phyloP scores from a whole-genome alignment of 2,329 filamentous ascomycete genomes.

The Colletotrichum truncatum region DNA sequence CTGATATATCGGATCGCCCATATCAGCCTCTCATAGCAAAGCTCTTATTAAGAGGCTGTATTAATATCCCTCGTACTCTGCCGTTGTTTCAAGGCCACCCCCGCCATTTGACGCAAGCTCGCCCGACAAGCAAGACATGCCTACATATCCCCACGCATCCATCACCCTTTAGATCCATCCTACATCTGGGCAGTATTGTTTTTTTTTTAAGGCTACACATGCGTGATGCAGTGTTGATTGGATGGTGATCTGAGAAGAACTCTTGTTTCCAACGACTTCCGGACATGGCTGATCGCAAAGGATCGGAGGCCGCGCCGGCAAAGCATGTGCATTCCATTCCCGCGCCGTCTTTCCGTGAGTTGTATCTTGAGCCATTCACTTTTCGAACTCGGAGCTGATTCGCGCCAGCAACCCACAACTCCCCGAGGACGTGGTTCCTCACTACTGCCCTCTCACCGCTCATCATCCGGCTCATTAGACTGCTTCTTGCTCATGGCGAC shows the following conservation, averaged over 20 bases:
- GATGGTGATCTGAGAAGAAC: not conserved
- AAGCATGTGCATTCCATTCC: constrained; percentile 47
- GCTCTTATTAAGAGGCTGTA: constrained; percentile 17
- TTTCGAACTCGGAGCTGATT: constrained; percentile 29
- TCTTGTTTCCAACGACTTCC: not conserved
- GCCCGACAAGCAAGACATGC: not conserved
- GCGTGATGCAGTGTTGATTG: constrained; percentile 1
- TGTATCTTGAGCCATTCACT: constrained; percentile 39
- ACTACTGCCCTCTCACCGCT: constrained; percentile 88
- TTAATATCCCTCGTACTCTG: constrained; percentile 10
- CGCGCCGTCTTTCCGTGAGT: constrained; percentile 62
- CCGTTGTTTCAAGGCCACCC: constrained; percentile 3
- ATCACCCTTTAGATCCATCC: not conserved
- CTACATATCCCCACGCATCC: constrained; percentile 6
- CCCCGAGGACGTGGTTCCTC: constrained; percentile 91
- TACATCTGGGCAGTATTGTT: not conserved
- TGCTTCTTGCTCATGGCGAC: constrained; percentile 90
- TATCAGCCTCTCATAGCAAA: constrained; percentile 15
- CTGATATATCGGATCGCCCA: not conserved
- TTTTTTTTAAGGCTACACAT: not conserved
- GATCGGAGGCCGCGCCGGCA: constrained; percentile 20
- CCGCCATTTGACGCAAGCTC: not conserved
- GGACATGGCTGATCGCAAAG: constrained; percentile 31
- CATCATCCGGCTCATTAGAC: constrained; percentile 81
- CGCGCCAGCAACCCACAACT: constrained; percentile 69